A percentile compares a stretch with the other conserved stretches of the same genome.
These are phyloP conservation scores for Orbilia javanica DNA, from an alignment of 2,329 filamentous ascomycete species.

Conservation along the genomic window DNA sequence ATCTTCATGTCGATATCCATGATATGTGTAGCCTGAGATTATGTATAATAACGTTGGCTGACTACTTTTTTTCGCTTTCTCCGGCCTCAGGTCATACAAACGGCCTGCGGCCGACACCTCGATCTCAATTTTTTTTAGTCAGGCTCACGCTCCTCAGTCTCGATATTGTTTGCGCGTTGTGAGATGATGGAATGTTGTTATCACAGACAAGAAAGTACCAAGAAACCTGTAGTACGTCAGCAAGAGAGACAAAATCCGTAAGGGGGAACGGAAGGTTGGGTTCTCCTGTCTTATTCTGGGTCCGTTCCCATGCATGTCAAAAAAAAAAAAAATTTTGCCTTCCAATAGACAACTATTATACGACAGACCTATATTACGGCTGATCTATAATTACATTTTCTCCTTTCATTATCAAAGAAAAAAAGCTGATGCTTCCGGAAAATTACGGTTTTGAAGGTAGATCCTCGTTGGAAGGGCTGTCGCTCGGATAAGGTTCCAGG, in stretches of 20 bases:
- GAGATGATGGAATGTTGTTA: constrained; percentile 15
- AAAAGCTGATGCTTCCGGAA: constrained; percentile 30
- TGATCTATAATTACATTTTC: constrained; percentile 27
- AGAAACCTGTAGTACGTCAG: constrained; percentile 33
- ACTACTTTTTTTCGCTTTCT: constrained; percentile 22
- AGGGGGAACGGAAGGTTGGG: not conserved
- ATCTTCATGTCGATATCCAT: constrained; percentile 27
- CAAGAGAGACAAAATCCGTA: constrained; percentile 15
- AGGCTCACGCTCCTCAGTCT: constrained; percentile 21
- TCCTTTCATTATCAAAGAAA: constrained; percentile 20
- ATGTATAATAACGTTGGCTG: constrained; percentile 9
- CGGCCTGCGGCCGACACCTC: not conserved
- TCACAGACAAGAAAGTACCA: constrained; percentile 21
- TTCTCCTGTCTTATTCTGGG: constrained; percentile 26
- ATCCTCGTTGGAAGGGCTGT: constrained; percentile 6
- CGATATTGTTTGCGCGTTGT: constrained; percentile 22
- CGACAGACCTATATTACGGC: not conserved
- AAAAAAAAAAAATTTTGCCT: not conserved
- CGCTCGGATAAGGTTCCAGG: constrained; percentile 48
- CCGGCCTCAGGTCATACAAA: constrained; percentile 37
- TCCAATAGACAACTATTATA: not conserved
- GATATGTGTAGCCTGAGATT: constrained; percentile 12
- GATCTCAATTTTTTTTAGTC: constrained; percentile 2
- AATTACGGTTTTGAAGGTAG: constrained; percentile 27
- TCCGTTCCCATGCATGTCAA: not conserved